Conservation (phyloP, 192 early-diverging fungal genomes). For the Coemansia sp. region DNA sequence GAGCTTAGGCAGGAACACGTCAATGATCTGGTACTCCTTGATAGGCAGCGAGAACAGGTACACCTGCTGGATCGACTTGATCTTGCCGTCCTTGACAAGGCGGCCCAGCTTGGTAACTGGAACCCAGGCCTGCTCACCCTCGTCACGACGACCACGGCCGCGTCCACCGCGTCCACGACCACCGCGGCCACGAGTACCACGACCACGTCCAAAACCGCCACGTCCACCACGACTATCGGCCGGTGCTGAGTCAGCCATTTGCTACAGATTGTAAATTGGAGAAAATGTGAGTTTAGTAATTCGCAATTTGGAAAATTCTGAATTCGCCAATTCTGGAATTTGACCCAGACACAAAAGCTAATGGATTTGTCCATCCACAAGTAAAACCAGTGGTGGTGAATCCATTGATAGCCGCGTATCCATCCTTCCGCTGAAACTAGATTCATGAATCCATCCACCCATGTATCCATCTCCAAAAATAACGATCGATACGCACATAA, state of each 20-base stretch:
- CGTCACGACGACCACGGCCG: constrained; percentile 82
- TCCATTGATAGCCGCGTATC: not conserved
- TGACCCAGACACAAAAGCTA: not conserved
- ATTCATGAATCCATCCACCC: constrained; percentile 2
- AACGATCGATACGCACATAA: constrained; percentile 42
- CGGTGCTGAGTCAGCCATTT: constrained; percentile 79
- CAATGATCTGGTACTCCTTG: constrained; percentile 99
- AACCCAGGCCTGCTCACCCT: constrained; percentile 83
- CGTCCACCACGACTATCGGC: constrained; percentile 72
- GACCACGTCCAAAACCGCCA: constrained; percentile 56
- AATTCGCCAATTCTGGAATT: not conserved
- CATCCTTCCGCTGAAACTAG: not conserved
- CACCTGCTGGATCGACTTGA: constrained; percentile 96
- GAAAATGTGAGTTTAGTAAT: not conserved
- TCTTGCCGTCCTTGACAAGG: constrained; percentile 97
- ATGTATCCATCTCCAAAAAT: constrained; percentile 14
- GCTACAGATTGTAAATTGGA: constrained; percentile 34
- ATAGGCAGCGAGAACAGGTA: constrained; percentile 98
- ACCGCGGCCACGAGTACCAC: constrained; percentile 82
- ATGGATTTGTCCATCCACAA: not conserved
- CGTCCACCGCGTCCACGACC: constrained; percentile 73
- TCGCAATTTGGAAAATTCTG: not conserved
- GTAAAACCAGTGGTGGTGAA: not conserved
- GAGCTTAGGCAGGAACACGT: constrained; percentile 91
- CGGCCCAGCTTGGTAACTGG: constrained; percentile 99